These are phyloP conservation scores for Penicillium cosmopolitanum DNA, from an alignment of 495 filamentous ascomycete species.

Conservation along the genomic window DNA sequence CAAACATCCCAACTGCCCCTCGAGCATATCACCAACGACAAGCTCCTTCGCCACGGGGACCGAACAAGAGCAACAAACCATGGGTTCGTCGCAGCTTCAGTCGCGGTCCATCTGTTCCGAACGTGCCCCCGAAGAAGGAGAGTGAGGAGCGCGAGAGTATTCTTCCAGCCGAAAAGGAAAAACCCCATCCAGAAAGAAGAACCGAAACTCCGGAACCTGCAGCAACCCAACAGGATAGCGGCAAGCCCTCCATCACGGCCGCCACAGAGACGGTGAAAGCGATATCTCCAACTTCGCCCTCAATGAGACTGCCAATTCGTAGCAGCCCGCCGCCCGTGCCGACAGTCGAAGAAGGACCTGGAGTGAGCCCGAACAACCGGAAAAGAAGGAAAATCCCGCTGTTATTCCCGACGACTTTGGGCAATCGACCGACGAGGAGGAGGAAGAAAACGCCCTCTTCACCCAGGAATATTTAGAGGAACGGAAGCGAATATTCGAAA, in stretches of 20 bases:
- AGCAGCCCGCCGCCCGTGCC: slow-evolving; percentile 15
- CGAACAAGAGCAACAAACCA: slow-evolving; percentile 54
- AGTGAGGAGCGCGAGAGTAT: slow-evolving; percentile 47
- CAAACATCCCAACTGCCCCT: slow-evolving; percentile 61
- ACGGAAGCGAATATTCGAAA: slow-evolving; percentile 51
- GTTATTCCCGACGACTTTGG: slow-evolving; percentile 40
- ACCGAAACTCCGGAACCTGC: slow-evolving; percentile 12
- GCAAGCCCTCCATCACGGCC: slow-evolving; percentile 1
- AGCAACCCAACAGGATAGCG: slow-evolving; percentile 5
- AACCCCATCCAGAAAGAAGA: slow-evolving; percentile 18
- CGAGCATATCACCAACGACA: slow-evolving; percentile 53
- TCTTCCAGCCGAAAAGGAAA: slow-evolving; percentile 25
- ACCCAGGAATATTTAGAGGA: slow-evolving; percentile 56
- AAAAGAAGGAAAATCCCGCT: slow-evolving; percentile 7
- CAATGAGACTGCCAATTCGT: slow-evolving; percentile 22
- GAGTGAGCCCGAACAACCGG: slow-evolving; percentile 12
- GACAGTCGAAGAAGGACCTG: slow-evolving; percentile 1
- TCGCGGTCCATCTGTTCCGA: slow-evolving; percentile 35
- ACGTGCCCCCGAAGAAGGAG: slow-evolving; percentile 40
- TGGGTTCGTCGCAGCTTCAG: slow-evolving; percentile 61
- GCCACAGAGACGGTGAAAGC: slow-evolving; percentile 1
- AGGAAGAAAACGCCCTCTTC: slow-evolving; percentile 50
- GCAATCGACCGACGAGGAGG: slow-evolving; percentile 47
- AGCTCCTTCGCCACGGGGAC: slow-evolving; percentile 35
- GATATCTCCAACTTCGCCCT: slow-evolving; percentile 17